Evolutionary conservation across 805 yeast genomes (phyloP), one percentile per base, ranked within the genome.

Genomic region (Ogataea degrootiae): DNA sequence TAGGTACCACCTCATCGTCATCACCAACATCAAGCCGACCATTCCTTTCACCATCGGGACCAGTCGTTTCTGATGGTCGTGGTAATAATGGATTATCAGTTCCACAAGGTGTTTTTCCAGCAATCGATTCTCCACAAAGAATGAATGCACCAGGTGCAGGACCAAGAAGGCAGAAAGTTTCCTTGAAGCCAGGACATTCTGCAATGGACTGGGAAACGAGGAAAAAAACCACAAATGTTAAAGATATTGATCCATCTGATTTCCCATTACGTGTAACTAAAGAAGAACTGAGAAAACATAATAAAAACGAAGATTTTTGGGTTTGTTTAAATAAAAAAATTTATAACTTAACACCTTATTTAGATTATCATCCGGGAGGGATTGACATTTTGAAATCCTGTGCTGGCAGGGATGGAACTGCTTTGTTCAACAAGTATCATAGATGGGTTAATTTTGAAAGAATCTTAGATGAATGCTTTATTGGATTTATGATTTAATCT

Each of bases 311-410:
- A 0, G 96, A 94, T 60, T 87, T 87, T 49, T 92, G 98, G 98
- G 85, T 94, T 3, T 80, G 80, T 34, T 74, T 92, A 7, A 80
- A 79, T 39, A 87, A 90, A 4, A 85, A 80, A 57, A 96, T 92
- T 2, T 92, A 87, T 69, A 88, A 91, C 59, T 72, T 92, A n/a
- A 82, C 97, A 0, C 82, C 85, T 12, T 92, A 94, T 64, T 61
- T 94, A 34, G 71, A 78, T 46, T 94, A 82, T 64, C 99, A 92
- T 56, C 99, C 99, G 0, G 99, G 99, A 34, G 99, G 99, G 2
- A 81, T 73, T 4, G 80, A 79, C 6, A 87, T 89, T 59, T 68
- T 92, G 38, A 71, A 87, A 79, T 76, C 80, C 43, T 79, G 85
- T 58, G 94, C 95, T 1, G 97, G 97, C 0, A 72, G 73, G 43